Evolutionary conservation across 2,329 filamentous ascomycete genomes (phyloP).

Genomic region (Pezicula carpinea): DNA sequence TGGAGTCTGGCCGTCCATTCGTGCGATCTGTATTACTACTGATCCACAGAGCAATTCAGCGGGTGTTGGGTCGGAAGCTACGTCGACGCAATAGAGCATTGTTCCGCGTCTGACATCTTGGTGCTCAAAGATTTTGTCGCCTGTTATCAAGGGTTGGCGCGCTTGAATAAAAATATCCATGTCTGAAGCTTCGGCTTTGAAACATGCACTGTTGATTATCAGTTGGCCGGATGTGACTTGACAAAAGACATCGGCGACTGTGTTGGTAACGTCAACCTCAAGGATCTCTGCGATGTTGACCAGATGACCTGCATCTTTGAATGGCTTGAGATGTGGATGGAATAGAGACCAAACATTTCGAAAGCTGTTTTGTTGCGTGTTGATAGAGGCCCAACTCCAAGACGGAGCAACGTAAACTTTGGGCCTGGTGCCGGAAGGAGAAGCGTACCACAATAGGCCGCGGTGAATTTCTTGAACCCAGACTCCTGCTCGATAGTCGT

Average conservation of each 20-base stretch:
- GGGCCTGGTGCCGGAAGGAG: background rate
- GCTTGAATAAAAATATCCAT: background rate
- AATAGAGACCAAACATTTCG: background rate
- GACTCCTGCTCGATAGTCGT: slow-evolving; percentile 1
- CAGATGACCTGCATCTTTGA: background rate
- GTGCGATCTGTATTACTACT: background rate
- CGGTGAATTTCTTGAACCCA: slow-evolving; percentile 2
- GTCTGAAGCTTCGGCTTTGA: background rate
- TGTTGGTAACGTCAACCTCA: background rate
- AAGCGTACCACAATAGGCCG: slow-evolving; percentile 1
- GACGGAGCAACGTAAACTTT: slow-evolving; percentile 2
- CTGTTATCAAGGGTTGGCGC: background rate
- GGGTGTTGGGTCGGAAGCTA: background rate
- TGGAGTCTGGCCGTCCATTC: too few relatives aligned
- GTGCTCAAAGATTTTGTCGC: slow-evolving; percentile 1
- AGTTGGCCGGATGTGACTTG: background rate
- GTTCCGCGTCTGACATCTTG: background rate
- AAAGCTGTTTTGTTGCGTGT: background rate
- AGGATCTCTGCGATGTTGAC: background rate
- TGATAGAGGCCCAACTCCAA: slow-evolving; percentile 6
- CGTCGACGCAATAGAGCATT: background rate
- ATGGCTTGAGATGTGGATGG: background rate
- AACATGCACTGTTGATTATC: background rate
- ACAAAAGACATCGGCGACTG: background rate
- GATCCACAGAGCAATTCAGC: background rate